These are phyloP conservation scores for Aspergillus tubingensis DNA, from an alignment of 2,329 filamentous ascomycete species.

Conservation along the genomic window DNA sequence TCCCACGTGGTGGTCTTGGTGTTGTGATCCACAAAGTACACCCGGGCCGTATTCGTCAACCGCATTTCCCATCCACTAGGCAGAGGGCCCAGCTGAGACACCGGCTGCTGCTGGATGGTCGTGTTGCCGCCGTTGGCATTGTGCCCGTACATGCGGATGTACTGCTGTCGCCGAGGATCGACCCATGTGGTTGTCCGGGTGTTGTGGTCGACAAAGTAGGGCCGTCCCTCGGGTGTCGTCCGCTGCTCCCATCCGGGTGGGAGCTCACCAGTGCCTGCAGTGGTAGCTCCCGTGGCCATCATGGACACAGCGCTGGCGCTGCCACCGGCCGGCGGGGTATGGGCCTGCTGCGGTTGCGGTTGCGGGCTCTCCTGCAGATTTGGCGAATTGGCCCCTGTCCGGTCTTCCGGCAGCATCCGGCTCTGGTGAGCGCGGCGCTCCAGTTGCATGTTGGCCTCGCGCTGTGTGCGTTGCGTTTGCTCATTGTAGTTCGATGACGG, in stretches of 20 bases:
- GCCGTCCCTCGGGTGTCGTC: constrained; percentile 88
- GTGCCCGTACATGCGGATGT: constrained; percentile 96
- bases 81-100: constrained; percentile 91
- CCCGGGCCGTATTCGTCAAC: constrained; percentile 92
- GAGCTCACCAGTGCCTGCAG: constrained; percentile 89
- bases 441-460: constrained; percentile 88
- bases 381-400: constrained; percentile 89
- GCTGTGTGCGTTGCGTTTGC: constrained; percentile 72
- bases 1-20: constrained; percentile 99
- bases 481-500: constrained; percentile 78
- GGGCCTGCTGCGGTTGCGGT: constrained; percentile 38
- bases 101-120: constrained; percentile 93
- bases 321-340: constrained; percentile 48
- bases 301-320: constrained; percentile 68
- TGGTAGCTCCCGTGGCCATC: constrained; percentile 94
- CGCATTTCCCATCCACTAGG: constrained; percentile 99
- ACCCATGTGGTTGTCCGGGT: constrained; percentile 98
- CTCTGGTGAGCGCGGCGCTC: constrained; percentile 94
- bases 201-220: constrained; percentile 98
- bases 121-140: constrained; percentile 73
- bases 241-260: constrained; percentile 96
- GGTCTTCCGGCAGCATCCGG: constrained; percentile 90
- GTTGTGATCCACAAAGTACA: constrained; percentile 99
- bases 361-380: constrained; percentile 59
- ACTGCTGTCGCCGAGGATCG: constrained; percentile 93